Percentiles rank a stretch among this genome's conserved stretches.
phyloP scores from a whole-genome alignment of 306 rosid species.

The Trifolium dubium region DNA sequence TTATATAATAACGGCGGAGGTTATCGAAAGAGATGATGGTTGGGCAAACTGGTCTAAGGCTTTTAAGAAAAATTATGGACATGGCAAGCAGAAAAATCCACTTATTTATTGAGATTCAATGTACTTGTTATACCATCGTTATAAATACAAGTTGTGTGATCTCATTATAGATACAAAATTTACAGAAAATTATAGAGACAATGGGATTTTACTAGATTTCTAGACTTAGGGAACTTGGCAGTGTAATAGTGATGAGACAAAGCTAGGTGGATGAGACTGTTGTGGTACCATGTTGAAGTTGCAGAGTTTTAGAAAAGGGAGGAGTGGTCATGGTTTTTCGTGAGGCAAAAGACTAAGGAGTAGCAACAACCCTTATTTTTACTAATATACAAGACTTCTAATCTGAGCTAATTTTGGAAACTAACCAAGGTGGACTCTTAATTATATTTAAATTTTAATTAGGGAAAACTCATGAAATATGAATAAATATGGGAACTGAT shows the following conservation, averaged over 20 bases:
- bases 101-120: no score
- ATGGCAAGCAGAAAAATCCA: neutral
- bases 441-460: constrained; percentile 1
- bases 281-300: constrained; percentile 1
- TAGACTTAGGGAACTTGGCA: neutral
- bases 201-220: constrained; percentile 7
- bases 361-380: neutral
- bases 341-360: constrained; percentile 13
- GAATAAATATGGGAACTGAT: neutral
- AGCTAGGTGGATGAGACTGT: constrained; percentile 3
- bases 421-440: neutral
- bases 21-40: neutral
- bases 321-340: neutral
- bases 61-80: neutral
- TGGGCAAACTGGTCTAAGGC: neutral
- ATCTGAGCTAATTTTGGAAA: neutral
- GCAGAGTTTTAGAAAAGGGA: neutral
- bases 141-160: no score
- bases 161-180: no score
- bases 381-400: neutral
- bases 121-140: no score
- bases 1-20: neutral
- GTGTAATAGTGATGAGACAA: neutral
- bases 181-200: neutral
- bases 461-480: constrained; percentile 2